Evolutionary conservation across 345 rosid species (phyloP), one percentile per base, ranked within the genome.

Genomic region (Xanthoceras sorbifolium): DNA sequence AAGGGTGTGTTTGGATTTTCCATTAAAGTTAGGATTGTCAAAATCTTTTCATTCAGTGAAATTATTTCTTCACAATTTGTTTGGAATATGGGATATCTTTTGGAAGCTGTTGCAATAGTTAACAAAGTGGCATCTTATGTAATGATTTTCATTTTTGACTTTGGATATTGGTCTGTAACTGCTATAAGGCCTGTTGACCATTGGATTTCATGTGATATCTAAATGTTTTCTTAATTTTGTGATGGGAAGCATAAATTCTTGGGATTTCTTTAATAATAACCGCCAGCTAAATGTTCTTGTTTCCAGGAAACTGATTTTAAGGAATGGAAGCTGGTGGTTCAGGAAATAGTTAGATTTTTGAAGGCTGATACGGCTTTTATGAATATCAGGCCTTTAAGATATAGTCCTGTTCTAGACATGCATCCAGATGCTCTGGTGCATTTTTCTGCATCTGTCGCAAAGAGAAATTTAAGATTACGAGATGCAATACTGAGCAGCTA

Each of bases 291-390:
- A 66, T 76, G 63, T 72, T 84, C 76, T 82, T 83, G 62, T 83
- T 71, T 87, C 79, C 96, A 95, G 99, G 99, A 95, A 79, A 84
- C 90, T 52, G 99, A 95, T 76, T 91, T 95, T 85, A 93, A 89
- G 88, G 97, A 95, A 85, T 92, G 98, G 99, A 93, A 93, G 93
- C 90, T 93, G 86, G 94, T 90, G 92, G 93, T 89, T 77, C 97
- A 92, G 82, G 99, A 95, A 83, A 88, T 93, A 77, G 90, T 86
- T 85, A 90, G 98, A 82, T 92, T 93, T 87, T 89, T 95, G 85
- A 95, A 93, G 87, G 96, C 93, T 83, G 99, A 93, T 86, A 85
- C 91, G 14, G 86, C 96, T 80, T 93, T 91, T 83, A 92, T 93
- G 99, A 95, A 93, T 89, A 91, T 87, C 83, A 89, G 97, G 86